These are phyloP conservation scores for Claviceps digitariae DNA, from an alignment of 2,329 filamentous ascomycete species.

Conservation along the genomic window DNA sequence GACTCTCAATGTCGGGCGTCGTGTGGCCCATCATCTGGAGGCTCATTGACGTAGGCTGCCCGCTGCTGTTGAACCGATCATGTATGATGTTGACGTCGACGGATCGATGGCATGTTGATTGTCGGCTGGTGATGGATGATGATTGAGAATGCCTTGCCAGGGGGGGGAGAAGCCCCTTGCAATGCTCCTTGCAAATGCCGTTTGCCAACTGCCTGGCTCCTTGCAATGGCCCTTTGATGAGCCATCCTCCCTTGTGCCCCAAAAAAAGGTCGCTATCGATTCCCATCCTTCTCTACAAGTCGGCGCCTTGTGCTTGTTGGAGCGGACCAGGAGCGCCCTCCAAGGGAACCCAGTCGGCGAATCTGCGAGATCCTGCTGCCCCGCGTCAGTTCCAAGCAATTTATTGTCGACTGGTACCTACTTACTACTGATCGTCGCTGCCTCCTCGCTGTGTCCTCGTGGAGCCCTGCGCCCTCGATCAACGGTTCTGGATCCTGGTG, in stretches of 20 bases:
- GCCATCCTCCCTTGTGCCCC: background rate
- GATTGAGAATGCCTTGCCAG: background rate
- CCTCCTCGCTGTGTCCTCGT: background rate
- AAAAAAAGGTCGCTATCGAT: background rate
- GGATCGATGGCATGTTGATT: too few relatives aligned
- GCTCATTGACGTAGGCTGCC: too few relatives aligned
- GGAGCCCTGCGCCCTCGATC: background rate
- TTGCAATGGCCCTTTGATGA: background rate
- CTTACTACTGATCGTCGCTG: background rate
- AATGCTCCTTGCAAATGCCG: background rate
- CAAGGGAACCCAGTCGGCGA: background rate
- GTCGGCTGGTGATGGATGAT: too few relatives aligned
- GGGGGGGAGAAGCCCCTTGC: too few relatives aligned
- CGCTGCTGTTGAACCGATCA: too few relatives aligned
- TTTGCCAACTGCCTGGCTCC: too few relatives aligned
- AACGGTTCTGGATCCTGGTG: background rate
- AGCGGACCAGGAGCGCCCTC: too few relatives aligned
- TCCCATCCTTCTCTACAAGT: background rate
- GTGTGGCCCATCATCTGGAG: too few relatives aligned
- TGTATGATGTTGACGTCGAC: too few relatives aligned
- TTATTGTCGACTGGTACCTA: background rate
- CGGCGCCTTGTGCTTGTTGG: too few relatives aligned
- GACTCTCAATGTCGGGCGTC: too few relatives aligned
- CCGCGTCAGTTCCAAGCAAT: background rate
- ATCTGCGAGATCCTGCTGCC: too few relatives aligned